phyloP scores from a whole-genome alignment of 495 filamentous ascomycete species.

The Evansstolkia leycettana region DNA sequence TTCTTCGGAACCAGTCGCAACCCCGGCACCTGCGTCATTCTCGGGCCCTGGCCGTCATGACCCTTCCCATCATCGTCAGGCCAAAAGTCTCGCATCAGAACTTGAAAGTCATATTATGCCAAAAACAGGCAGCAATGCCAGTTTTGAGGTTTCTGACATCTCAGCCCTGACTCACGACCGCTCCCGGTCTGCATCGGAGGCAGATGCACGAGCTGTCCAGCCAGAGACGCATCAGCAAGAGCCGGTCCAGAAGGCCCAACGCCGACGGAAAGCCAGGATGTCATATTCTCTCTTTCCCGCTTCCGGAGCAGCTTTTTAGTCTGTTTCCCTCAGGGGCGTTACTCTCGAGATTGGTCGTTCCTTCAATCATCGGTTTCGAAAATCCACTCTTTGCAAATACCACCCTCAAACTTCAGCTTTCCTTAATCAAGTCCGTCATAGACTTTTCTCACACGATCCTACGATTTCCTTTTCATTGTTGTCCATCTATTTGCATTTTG shows the following conservation, averaged over 20 bases:
- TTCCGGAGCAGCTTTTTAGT: slow-evolving; percentile 4
- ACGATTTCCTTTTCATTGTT: slow-evolving; percentile 6
- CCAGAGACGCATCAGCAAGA: neutral
- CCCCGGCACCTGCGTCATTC: slow-evolving; percentile 6
- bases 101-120: slow-evolving; percentile 17
- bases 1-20: slow-evolving; percentile 15
- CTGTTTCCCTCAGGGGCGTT: neutral
- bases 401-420: neutral
- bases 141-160: slow-evolving; percentile 12
- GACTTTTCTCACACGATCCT: slow-evolving; percentile 10
- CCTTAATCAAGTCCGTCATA: neutral
- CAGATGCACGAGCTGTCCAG: slow-evolving; percentile 5
- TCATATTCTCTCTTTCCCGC: slow-evolving; percentile 37
- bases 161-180: slow-evolving; percentile 18
- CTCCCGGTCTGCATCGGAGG: slow-evolving; percentile 25
- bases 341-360: no score
- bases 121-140: slow-evolving; percentile 15
- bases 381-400: neutral
- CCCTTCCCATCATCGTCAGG: slow-evolving; percentile 27
- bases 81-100: slow-evolving; percentile 27
- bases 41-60: slow-evolving; percentile 23
- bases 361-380: no score
- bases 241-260: slow-evolving; percentile 6
- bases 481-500: slow-evolving; percentile 5
- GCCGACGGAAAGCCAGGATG: slow-evolving; percentile 20